Conservation (phyloP, 1,284 basidiomycete genomes). For the Apiotrichum mycotoxinovorans region DNA sequence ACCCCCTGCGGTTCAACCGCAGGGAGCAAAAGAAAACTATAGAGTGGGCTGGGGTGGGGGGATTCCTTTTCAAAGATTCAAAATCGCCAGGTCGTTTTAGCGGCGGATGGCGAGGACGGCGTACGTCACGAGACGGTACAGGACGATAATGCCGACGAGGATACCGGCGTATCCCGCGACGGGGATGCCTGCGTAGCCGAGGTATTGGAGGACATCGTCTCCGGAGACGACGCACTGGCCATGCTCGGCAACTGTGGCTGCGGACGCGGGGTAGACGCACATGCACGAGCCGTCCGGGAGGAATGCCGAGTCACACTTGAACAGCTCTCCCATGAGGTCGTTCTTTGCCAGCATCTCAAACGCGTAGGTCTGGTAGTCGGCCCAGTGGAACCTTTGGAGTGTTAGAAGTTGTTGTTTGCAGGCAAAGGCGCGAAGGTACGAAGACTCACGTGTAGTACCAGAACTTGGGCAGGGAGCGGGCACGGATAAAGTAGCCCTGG, state of each 20-base stretch:
- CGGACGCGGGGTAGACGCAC: conserved; percentile 14
- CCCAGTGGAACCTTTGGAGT: conserved; percentile 1
- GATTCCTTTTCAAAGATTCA: no score
- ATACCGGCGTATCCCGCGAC: conserved; percentile 40
- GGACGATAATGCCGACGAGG: conserved; percentile 42
- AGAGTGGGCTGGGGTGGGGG: no score
- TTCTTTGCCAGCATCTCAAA: conserved; percentile 52
- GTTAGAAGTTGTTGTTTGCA: no score
- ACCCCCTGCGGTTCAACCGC: no score
- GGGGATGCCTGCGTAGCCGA: conserved; percentile 23
- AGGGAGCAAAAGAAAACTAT: no score
- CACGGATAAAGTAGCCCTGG: conserved; percentile 24
- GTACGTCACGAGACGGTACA: conserved; percentile 34
- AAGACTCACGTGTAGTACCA: conserved; percentile 15
- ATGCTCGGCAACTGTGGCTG: conserved; percentile 52
- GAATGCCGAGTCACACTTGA: conserved; percentile 48
- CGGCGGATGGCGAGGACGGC: conserved; percentile 1
- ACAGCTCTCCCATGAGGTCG: conserved; percentile 56
- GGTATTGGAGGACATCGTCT: conserved; percentile 34
- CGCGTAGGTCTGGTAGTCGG: conserved; percentile 54
- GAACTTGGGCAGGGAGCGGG: conserved; percentile 17
- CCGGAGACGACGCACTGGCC: conserved; percentile 41
- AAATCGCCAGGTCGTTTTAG: no score
- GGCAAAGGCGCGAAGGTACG: no score
- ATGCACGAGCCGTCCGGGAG: conserved; percentile 12